phyloP scores from a whole-genome alignment of 1,139 yeast species.

The Yamadazyma friedrichii region DNA sequence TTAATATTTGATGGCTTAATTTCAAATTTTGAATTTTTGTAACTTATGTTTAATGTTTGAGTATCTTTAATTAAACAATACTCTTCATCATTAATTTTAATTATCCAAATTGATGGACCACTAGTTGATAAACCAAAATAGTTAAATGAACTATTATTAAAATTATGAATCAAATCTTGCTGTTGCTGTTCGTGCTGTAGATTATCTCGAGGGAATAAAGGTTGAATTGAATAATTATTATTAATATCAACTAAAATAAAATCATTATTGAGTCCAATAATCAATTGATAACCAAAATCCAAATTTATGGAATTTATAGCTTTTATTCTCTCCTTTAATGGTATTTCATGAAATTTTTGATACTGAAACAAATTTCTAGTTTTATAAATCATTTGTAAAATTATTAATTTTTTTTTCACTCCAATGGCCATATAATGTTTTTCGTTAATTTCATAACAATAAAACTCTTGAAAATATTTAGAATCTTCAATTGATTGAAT shows the following conservation, averaged over 20 bases:
- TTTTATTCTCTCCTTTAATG: conserved; percentile 31
- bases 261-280: conserved; percentile 28
- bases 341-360: conserved; percentile 23
- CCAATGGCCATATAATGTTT: conserved; percentile 28
- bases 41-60: conserved; percentile 17
- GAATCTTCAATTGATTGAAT: conserved; percentile 31
- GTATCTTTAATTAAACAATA: conserved; percentile 30
- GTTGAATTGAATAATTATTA: conserved; percentile 17
- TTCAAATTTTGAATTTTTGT: conserved; percentile 8
- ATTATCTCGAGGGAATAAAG: conserved; percentile 12
- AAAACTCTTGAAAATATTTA: conserved; percentile 16
- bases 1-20: conserved; percentile 24
- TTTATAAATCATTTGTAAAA: conserved; percentile 28
- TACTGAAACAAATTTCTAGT: conserved; percentile 33
- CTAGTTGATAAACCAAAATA: conserved; percentile 28
- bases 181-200: conserved; percentile 8
- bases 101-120: conserved; percentile 23
- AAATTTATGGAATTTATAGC: conserved; percentile 17
- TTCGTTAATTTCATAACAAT: conserved; percentile 20
- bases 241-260: conserved; percentile 27
- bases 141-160: conserved; percentile 25
- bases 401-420: conserved; percentile 28
- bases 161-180: conserved; percentile 15
- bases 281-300: conserved; percentile 15
- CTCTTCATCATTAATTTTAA: conserved; percentile 17